Percentiles rank a stretch among this genome's conserved stretches.
Evolutionary conservation across 345 rosid genomes (phyloP).

Genomic region (Triadica sebifera): DNA sequence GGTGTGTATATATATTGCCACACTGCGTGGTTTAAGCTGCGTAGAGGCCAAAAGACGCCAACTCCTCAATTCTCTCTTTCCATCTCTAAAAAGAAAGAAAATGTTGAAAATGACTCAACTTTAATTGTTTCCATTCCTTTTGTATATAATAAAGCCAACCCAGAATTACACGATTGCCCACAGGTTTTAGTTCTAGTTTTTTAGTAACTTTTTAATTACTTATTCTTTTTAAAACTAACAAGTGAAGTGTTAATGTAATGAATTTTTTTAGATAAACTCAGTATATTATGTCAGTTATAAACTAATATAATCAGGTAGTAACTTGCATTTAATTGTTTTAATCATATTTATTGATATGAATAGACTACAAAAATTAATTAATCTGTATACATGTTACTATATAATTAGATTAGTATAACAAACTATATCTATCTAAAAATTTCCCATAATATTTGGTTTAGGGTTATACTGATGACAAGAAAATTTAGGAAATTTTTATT

Average conservation of each 20-base stretch:
- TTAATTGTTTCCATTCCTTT: conserved; percentile 15
- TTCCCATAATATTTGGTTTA: neutral
- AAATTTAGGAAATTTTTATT: neutral
- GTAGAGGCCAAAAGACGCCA: conserved; percentile 66
- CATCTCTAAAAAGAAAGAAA: conserved; percentile 16
- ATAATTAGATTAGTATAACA: too few species aligned
- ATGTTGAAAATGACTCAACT: conserved; percentile 45
- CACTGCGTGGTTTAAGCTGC: conserved; percentile 58
- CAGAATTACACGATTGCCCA: conserved; percentile 35
- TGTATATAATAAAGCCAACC: conserved; percentile 26
- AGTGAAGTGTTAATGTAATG: neutral
- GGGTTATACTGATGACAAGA: neutral
- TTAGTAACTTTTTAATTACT: conserved; percentile 14
- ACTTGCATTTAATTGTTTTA: too few species aligned
- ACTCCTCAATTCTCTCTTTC: conserved; percentile 19
- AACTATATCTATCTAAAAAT: too few species aligned
- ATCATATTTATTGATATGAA: too few species aligned
- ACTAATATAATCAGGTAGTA: too few species aligned
- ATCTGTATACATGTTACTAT: too few species aligned
- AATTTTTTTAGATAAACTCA: too few species aligned
- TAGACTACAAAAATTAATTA: too few species aligned
- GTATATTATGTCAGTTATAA: too few species aligned
- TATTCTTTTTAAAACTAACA: neutral
- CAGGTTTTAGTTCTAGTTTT: conserved; percentile 10
- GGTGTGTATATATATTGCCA: conserved; percentile 32